Evolutionary conservation across 192 early-diverging fungal species (phyloP), one percentile per base, ranked within the genome.

Genomic region (Chytriomyces sp.): DNA sequence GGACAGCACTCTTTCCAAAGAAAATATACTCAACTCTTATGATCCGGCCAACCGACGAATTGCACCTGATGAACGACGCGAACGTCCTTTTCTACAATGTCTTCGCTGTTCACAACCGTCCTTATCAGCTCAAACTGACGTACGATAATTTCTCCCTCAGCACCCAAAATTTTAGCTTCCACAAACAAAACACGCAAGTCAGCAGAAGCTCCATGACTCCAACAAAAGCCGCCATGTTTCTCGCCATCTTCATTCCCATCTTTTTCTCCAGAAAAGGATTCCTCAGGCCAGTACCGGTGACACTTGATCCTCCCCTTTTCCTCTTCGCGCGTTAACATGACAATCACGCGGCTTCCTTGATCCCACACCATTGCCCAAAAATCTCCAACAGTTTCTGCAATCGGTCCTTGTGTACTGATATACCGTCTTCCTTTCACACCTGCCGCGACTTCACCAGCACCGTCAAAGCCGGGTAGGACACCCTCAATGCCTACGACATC

Each of bases 321-420:
- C 48, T 93, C 90, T 82, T 94, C 93, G 8, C 83, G 80, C 6
- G 96, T 96, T 72, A 98, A 82, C 90, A 96, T 96, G 2, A 97
- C 94, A 71, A 98, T 90, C 7, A 98, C 90, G 3, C 82, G 75
- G 4, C 85, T 78, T 45, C 86, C 75, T 48, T 96, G 91, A 77
- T 98, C 94, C 86, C 89, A 88, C 5, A 94, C 84, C 94, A 97
- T 95, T 76, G 86, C 85, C 97, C 97, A 98, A 80, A 98, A 97
- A 67, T 94, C 94, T 35, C 81, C 70, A 26, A 90, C 81, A 0
- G 95, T 97, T 10, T 83, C 81, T 0, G 84, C 86, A 50, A 96
- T 76, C 7, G 97, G 97, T 0, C 95, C 97, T 77, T 98, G 97
- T 9, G 94, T 89, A 0, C 92, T 91, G 81, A 98, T 97, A 73